Evolutionary conservation across 495 filamentous ascomycete genomes (phyloP).

Genomic region (Penicillium psychrofluorescens): DNA sequence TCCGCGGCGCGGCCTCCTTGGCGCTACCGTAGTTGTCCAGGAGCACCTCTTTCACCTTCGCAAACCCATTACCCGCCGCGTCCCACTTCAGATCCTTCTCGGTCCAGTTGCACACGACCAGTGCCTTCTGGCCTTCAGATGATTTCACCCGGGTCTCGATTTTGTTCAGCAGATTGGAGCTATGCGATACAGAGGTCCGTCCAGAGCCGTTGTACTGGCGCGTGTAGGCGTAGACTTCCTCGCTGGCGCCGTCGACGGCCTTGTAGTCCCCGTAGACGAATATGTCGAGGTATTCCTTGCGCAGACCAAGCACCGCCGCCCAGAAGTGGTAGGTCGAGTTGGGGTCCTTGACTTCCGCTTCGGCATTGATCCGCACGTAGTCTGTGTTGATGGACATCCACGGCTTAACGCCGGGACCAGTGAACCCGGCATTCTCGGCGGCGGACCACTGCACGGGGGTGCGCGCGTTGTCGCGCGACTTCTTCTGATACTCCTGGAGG

Average conservation of each 20-base stretch:
- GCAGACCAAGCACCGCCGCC: constrained; percentile 41
- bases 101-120: constrained; percentile 49
- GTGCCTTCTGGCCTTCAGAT: constrained; percentile 27
- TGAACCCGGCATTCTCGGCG: constrained; percentile 45
- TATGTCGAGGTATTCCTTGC: constrained; percentile 47
- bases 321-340: constrained; percentile 47
- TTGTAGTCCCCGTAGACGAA: constrained; percentile 58
- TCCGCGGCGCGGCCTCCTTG: constrained; percentile 14
- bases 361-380: constrained; percentile 43
- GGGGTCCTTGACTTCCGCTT: constrained; percentile 35
- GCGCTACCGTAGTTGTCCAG: constrained; percentile 34
- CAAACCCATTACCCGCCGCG: constrained; percentile 24
- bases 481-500: constrained; percentile 40
- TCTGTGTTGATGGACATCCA: constrained; percentile 59
- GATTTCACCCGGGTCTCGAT: constrained; percentile 25
- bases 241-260: constrained; percentile 35
- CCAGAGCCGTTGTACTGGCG: constrained; percentile 16
- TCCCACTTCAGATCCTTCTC: constrained; percentile 33
- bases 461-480: constrained; percentile 49
- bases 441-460: constrained; percentile 48
- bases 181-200: too few species aligned
- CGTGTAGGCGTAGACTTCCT: constrained; percentile 42
- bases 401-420: constrained; percentile 40
- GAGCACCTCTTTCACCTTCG: constrained; percentile 26
- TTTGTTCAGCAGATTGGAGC: constrained; percentile 43